Base-by-base conservation (phyloP, 176 grass and related monocot species). In the Pontederia paniculata region DNA sequence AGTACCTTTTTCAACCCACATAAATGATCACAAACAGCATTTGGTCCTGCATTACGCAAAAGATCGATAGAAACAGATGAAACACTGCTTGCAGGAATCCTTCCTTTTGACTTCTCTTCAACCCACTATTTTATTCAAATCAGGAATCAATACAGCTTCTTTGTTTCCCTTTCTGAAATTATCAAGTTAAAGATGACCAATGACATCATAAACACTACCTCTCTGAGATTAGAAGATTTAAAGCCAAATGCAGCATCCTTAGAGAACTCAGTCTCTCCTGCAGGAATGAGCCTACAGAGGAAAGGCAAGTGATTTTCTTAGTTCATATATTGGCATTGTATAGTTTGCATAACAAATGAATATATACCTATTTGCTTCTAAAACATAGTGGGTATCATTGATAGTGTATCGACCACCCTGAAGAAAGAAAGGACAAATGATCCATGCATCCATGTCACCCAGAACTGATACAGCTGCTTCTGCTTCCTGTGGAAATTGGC, bases 381-480 rank as follows among this genome's bases (percentile, higher is more conserved):
- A 76, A 70, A 96, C 85, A 64, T 96, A 96, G 59, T 96, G 90
- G 62, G 81, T 70, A 55, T 96, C 85, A 76, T 86, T 46, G 70
- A 96, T 81, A 75, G 90, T 96, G 63, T 96, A 96, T 25, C 90
- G 76, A 20, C 90, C 90, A 62, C 85, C 90, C 89, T 96, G 90
- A 76, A 96, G 79, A 69, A 96, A 96, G 72, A 96, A 96, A 56
- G 90, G 90, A 49, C 90, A 96, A 55, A 96, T 96, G 73, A 96
- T 96, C 82, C 90, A 95, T 73, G 90, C 90, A 80, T 95, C 90
- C 79, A 95, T 95, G 73, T 95, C 90, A 18, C 90, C 90, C 73
- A 96, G 77, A 76, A 96, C 73, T 52, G 89, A 95, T 52, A 89
- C 76, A 77, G 73, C 85, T 44, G 89, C 81, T 73, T 95, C 81